Conservation (phyloP, 139 green algal genomes). For the Diplosphaera chodatii region DNA sequence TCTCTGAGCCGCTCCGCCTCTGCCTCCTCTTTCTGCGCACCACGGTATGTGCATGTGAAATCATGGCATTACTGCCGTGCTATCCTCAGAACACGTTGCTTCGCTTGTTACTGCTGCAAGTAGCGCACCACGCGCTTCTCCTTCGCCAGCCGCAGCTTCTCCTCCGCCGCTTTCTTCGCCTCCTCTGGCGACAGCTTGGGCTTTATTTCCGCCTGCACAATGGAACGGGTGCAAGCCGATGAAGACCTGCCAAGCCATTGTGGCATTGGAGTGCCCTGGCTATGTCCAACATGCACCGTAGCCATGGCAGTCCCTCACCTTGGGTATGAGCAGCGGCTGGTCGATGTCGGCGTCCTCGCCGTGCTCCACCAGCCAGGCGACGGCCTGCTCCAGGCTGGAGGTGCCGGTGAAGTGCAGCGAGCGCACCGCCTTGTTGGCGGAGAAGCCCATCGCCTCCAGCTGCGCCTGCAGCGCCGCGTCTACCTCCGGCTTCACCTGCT, state of each 20-base stretch:
- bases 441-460: slow-evolving; percentile 74
- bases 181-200: slow-evolving; percentile 75
- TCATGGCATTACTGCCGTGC: too few species aligned
- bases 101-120: too few species aligned
- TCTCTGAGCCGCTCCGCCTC: slow-evolving; percentile 62
- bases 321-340: slow-evolving; percentile 67
- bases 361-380: slow-evolving; percentile 76
- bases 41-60: too few species aligned
- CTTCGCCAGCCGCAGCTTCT: slow-evolving; percentile 57
- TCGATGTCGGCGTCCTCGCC: slow-evolving; percentile 71
- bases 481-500: slow-evolving; percentile 59
- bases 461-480: slow-evolving; percentile 52
- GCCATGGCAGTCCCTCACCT: slow-evolving; percentile 1
- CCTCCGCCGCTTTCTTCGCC: slow-evolving; percentile 49
- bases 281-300: background rate
- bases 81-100: too few species aligned
- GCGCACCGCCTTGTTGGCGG: slow-evolving; percentile 28
- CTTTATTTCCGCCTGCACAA: slow-evolving; percentile 29
- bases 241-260: too few species aligned
- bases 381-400: slow-evolving; percentile 52
- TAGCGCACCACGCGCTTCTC: slow-evolving; percentile 50
- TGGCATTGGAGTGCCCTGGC: too few species aligned
- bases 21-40: slow-evolving; percentile 54
- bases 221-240: too few species aligned
- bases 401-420: slow-evolving; percentile 60